Evolutionary conservation across 441 rosid genomes (phyloP).

Genomic region (Pelargonium cotyledonis): DNA sequence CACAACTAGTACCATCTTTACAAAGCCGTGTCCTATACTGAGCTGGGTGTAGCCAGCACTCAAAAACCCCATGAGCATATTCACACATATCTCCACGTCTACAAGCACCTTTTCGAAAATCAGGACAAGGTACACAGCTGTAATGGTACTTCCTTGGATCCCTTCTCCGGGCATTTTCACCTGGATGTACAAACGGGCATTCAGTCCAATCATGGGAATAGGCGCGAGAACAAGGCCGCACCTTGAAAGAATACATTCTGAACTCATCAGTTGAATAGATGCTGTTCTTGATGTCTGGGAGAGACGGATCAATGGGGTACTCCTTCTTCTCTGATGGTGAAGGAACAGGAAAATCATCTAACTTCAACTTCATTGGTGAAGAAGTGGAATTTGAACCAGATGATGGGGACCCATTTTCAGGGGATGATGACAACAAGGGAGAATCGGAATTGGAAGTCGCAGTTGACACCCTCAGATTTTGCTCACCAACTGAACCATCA

Average conservation of each 20-base stretch:
- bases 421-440: constrained; percentile 41
- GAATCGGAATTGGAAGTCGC: constrained; percentile 27
- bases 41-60: constrained; percentile 80
- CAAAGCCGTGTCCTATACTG: constrained; percentile 66
- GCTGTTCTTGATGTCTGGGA: constrained; percentile 71
- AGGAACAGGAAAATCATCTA: constrained; percentile 25
- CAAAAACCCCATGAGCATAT: constrained; percentile 75
- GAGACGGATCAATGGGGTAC: constrained; percentile 65
- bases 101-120: constrained; percentile 68
- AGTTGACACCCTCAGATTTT: constrained; percentile 40
- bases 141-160: constrained; percentile 75
- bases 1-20: constrained; percentile 64
- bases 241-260: constrained; percentile 72
- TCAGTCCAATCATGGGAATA: constrained; percentile 82
- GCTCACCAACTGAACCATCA: constrained; percentile 37
- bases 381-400: constrained; percentile 29
- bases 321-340: constrained; percentile 46
- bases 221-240: constrained; percentile 67
- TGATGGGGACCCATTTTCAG: constrained; percentile 41
- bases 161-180: constrained; percentile 72
- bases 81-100: constrained; percentile 76
- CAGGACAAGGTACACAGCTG: constrained; percentile 77
- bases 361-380: constrained; percentile 34
- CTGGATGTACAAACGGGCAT: constrained; percentile 76
- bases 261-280: constrained; percentile 71